Conservation (phyloP, 768 basidiomycete species). For the Stropharia rugosoannulata region DNA sequence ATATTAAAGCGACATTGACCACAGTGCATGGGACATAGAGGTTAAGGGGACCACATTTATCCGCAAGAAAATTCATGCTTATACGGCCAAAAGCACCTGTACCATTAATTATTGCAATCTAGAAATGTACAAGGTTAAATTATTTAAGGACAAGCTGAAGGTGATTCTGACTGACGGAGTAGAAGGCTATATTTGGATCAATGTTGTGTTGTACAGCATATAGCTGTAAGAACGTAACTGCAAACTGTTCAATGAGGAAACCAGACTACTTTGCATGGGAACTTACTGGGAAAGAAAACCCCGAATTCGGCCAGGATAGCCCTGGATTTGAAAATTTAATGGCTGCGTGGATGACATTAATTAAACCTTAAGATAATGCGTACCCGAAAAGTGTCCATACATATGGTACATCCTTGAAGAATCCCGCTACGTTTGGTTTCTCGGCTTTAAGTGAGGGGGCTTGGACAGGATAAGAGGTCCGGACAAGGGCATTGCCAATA, state of each 20-base stretch:
- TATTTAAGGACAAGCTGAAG: slow-evolving; percentile 1
- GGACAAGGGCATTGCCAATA: slow-evolving; percentile 23
- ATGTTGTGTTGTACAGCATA: slow-evolving; percentile 44
- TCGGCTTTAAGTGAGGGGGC: background rate
- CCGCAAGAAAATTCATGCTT: slow-evolving; percentile 29
- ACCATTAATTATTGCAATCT: slow-evolving; percentile 38
- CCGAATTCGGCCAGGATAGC: background rate
- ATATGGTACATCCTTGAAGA: slow-evolving; percentile 28
- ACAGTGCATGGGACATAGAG: slow-evolving; percentile 30
- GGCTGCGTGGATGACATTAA: background rate
- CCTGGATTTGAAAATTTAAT: background rate
- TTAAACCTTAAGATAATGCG: slow-evolving; percentile 1
- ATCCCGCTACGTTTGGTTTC: slow-evolving; percentile 18
- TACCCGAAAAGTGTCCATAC: slow-evolving; percentile 21
- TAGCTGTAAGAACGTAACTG: slow-evolving; percentile 52
- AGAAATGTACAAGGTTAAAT: slow-evolving; percentile 7
- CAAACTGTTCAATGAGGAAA: background rate
- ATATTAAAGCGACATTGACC: slow-evolving; percentile 36
- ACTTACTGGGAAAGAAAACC: slow-evolving; percentile 35
- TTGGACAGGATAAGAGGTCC: slow-evolving; percentile 7
- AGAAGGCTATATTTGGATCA: slow-evolving; percentile 41
- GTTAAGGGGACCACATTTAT: slow-evolving; percentile 31
- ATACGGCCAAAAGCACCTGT: slow-evolving; percentile 33
- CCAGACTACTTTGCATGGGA: background rate
- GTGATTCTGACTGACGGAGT: slow-evolving; percentile 35